phyloP scores from a whole-genome alignment of 768 basidiomycete species.

The Erythrobasidium yunnanense region DNA sequence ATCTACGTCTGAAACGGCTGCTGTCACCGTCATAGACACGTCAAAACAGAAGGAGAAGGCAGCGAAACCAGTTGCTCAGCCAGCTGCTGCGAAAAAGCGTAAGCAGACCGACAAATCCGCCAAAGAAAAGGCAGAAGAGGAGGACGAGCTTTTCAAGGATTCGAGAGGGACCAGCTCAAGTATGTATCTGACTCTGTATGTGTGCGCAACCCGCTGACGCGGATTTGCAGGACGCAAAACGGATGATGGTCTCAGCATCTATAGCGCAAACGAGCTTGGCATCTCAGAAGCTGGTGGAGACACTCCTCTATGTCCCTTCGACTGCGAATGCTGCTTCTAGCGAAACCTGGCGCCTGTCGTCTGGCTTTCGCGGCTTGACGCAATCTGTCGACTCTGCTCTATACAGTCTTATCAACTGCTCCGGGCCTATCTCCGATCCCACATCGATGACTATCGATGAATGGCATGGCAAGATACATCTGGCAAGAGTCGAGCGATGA shows the following conservation, averaged over 20 bases:
- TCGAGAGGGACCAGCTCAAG: constrained; percentile 6
- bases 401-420: no score
- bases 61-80: no score
- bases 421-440: no score
- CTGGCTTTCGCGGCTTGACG: background rate
- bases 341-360: background rate
- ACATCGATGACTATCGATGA: no score
- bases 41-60: no score
- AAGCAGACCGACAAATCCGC: background rate
- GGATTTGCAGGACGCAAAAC: constrained; percentile 32
- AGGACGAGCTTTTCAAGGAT: constrained; percentile 17
- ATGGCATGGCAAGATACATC: no score
- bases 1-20: background rate
- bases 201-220: background rate
- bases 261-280: constrained; percentile 33
- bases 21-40: constrained; percentile 2
- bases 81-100: background rate
- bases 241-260: constrained; percentile 38
- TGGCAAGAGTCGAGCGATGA: no score
- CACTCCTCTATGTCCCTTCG: constrained; percentile 36
- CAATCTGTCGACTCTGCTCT: no score
- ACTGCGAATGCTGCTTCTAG: constrained; percentile 37
- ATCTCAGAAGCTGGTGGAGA: constrained; percentile 37
- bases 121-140: constrained; percentile 4
- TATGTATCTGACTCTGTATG: background rate